phyloP scores from a whole-genome alignment of 225 moss, liverwort and hornwort genomes.

The Rhytidiadelphus loreus region DNA sequence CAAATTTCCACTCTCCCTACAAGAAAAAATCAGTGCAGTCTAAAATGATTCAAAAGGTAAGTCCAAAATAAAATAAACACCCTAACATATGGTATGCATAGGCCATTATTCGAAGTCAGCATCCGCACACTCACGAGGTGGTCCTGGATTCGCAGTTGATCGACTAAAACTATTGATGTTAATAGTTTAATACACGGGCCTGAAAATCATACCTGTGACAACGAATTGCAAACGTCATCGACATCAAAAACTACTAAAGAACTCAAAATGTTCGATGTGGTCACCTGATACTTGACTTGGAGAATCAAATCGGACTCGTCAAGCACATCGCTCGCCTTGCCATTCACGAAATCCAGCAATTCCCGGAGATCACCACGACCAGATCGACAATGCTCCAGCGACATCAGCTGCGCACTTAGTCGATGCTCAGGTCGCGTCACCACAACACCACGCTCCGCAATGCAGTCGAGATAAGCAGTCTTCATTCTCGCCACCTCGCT shows the following conservation, averaged over 20 bases:
- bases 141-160: neutral
- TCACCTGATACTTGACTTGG: conserved; percentile 27
- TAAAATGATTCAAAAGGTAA: neutral
- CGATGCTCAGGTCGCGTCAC: conserved; percentile 26
- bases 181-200: neutral
- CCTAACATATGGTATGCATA: neutral
- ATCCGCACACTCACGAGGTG: neutral
- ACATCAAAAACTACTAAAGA: too few species aligned
- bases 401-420: conserved; percentile 9
- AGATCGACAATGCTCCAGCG: conserved; percentile 6
- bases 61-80: too few species aligned
- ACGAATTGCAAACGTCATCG: too few species aligned
- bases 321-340: conserved; percentile 15
- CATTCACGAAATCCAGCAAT: neutral
- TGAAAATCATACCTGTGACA: too few species aligned
- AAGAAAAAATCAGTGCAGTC: neutral
- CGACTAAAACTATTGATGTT: neutral
- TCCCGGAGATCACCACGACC: neutral
- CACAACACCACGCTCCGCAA: conserved; percentile 2
- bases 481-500: neutral
- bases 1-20: neutral
- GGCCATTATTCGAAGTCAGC: accelerated
- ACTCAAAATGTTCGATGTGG: too few species aligned
- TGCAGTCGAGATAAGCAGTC: neutral
- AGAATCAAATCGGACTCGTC: conserved; percentile 33